phyloP scores from a whole-genome alignment of 2,329 filamentous ascomycete species.

The Sporothrix pallida region DNA sequence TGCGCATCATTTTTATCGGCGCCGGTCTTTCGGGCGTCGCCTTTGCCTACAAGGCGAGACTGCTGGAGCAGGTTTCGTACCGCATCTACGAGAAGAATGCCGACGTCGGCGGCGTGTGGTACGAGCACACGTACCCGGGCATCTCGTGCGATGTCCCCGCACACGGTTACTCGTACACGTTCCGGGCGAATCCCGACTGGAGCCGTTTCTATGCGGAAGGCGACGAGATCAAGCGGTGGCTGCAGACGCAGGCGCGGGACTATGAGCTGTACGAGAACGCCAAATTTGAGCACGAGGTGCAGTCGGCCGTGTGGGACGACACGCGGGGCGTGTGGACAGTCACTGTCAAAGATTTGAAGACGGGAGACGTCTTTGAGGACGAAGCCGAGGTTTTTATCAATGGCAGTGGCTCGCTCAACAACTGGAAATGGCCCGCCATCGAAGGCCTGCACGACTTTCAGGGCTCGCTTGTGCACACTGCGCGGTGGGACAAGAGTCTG shows the following conservation, averaged over 20 bases:
- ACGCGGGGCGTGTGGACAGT: conserved; percentile 21
- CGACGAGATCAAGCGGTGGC: conserved; percentile 28
- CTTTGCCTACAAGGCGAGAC: conserved; percentile 33
- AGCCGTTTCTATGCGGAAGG: conserved; percentile 27
- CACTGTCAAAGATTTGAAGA: conserved; percentile 13
- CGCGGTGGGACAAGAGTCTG: conserved; percentile 58
- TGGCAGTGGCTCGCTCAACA: conserved; percentile 48
- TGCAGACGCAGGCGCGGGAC: conserved; percentile 27
- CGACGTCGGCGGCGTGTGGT: conserved; percentile 63
- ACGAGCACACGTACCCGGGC: conserved; percentile 63
- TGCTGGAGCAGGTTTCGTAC: conserved; percentile 37
- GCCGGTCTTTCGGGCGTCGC: conserved; percentile 38
- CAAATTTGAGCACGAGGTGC: conserved; percentile 28
- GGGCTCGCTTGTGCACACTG: conserved; percentile 60
- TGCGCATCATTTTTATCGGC: conserved; percentile 38
- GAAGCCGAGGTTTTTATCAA: conserved; percentile 29
- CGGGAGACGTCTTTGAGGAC: neutral
- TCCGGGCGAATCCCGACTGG: conserved; percentile 64
- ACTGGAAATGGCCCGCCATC: conserved; percentile 52
- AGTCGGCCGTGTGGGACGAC: conserved; percentile 26
- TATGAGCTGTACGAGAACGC: conserved; percentile 27
- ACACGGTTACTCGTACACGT: conserved; percentile 67
- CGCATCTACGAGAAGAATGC: conserved; percentile 49
- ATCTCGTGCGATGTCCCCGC: conserved; percentile 61
- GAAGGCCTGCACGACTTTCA: conserved; percentile 57